phyloP scores from a whole-genome alignment of 495 filamentous ascomycete species.

The Aspergillus mulundensis region DNA sequence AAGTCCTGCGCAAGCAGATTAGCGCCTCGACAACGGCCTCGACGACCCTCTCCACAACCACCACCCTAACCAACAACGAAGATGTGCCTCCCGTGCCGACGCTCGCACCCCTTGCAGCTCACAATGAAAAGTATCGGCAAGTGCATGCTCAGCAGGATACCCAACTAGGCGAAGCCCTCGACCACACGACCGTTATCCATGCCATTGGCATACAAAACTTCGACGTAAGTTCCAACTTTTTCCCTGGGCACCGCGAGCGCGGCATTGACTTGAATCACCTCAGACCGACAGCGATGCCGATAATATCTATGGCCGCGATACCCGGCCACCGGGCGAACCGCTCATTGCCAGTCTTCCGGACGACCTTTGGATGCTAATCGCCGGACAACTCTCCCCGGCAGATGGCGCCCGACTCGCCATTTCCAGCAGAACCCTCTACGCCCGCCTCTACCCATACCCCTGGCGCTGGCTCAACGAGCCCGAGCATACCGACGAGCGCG shows the following conservation, averaged over 20 bases:
- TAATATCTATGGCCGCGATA: conserved; percentile 14
- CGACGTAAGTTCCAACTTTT: conserved; percentile 9
- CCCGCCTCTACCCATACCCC: conserved; percentile 38
- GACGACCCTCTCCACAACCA: conserved; percentile 27
- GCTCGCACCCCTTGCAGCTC: conserved; percentile 35
- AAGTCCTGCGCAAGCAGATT: conserved; percentile 43
- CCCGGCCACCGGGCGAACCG: conserved; percentile 37
- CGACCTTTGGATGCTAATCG: conserved; percentile 42
- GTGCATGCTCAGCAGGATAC: conserved; percentile 32
- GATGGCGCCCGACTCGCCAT: conserved; percentile 47
- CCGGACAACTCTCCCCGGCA: conserved; percentile 35
- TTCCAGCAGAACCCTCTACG: conserved; percentile 41
- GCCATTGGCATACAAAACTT: conserved; percentile 39
- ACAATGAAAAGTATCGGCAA: conserved; percentile 37
- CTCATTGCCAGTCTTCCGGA: conserved; percentile 41
- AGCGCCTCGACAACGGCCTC: conserved; percentile 33
- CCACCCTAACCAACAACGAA: conserved; percentile 24
- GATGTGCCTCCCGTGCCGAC: conserved; percentile 33
- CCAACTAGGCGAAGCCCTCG: conserved; percentile 46
- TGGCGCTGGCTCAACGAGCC: conserved; percentile 32
- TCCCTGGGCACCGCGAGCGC: not conserved
- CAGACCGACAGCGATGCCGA: conserved; percentile 17
- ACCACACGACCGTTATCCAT: conserved; percentile 48
- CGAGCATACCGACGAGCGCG: conserved; percentile 34
- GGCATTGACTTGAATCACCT: not conserved